phyloP scores from a whole-genome alignment of 352 stramenopile species.

The Porosira glacialis region DNA sequence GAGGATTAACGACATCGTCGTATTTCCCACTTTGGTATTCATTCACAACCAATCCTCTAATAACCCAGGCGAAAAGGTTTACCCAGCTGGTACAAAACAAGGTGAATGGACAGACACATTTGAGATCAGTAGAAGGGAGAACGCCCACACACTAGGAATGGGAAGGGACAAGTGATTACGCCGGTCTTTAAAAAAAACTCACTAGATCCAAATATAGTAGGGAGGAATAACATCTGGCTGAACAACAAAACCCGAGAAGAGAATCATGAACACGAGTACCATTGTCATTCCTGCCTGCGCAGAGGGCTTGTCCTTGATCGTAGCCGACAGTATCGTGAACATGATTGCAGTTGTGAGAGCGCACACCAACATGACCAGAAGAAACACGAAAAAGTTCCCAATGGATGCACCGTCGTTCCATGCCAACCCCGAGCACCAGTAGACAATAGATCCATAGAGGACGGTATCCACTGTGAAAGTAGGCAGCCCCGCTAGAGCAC shows the following conservation, averaged over 20 bases:
- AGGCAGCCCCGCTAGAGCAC: conserved; percentile 62
- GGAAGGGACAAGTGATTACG: too few species aligned
- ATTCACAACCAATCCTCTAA: conserved; percentile 58
- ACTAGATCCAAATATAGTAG: conserved; percentile 17
- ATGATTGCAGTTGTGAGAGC: conserved; percentile 50
- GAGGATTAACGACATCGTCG: conserved; percentile 30
- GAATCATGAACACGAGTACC: conserved; percentile 46
- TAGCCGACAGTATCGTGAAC: conserved; percentile 63
- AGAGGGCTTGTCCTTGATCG: conserved; percentile 44
- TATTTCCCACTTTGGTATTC: conserved; percentile 60
- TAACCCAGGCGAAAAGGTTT: conserved; percentile 63
- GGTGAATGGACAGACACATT: too few species aligned
- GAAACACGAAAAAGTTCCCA: conserved; percentile 68
- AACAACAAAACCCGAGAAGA: conserved; percentile 65
- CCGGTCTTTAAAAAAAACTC: conserved; percentile 36
- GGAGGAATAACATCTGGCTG: conserved; percentile 47
- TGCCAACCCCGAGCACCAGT: conserved; percentile 68
- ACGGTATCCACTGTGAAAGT: conserved; percentile 61
- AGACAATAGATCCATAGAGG: conserved; percentile 71
- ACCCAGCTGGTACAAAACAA: conserved; percentile 72
- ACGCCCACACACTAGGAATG: too few species aligned
- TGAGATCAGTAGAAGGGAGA: too few species aligned
- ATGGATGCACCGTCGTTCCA: too few species aligned
- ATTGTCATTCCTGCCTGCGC: conserved; percentile 58
- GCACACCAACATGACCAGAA: conserved; percentile 48